These are phyloP conservation scores for Umbelopsis ramanniana DNA, from an alignment of 192 early-diverging fungal species.

Conservation along the genomic window DNA sequence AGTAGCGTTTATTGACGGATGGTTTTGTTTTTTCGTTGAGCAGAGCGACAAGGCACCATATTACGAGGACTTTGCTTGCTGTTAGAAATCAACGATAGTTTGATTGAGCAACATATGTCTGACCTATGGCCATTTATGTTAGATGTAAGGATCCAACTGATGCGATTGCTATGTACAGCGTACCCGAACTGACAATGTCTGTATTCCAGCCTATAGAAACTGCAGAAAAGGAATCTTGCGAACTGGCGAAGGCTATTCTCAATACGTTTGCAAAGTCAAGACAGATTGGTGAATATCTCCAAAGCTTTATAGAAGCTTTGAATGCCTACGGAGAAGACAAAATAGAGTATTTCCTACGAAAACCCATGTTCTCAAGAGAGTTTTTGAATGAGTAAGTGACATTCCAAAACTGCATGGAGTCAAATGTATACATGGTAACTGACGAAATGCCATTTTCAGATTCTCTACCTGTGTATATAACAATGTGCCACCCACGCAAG, in stretches of 20 bases:
- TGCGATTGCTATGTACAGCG: not conserved
- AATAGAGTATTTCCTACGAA: conserved; percentile 11
- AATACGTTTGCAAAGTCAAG: conserved; percentile 30
- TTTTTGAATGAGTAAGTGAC: conserved; percentile 31
- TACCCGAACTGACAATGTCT: not conserved
- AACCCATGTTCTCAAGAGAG: conserved; percentile 30
- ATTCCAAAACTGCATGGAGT: not conserved
- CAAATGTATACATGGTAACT: not conserved
- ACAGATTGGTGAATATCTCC: conserved; percentile 37
- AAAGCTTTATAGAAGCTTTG: conserved; percentile 23
- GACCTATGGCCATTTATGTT: conserved; percentile 33
- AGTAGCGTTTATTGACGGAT: not conserved
- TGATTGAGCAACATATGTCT: conserved; percentile 35
- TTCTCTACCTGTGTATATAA: conserved; percentile 33
- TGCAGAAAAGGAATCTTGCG: conserved; percentile 16
- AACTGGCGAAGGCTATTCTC: conserved; percentile 26
- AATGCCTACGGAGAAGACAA: conserved; percentile 7
- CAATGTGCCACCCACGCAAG: conserved; percentile 33
- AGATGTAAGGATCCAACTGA: conserved; percentile 13
- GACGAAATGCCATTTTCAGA: not conserved
- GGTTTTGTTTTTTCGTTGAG: too few species aligned
- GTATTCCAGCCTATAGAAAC: conserved; percentile 16
- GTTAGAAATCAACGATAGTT: conserved; percentile 30
- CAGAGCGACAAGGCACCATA: conserved; percentile 12
- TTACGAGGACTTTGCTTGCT: conserved; percentile 23